phyloP scores from a whole-genome alignment of 805 yeast species.

The Saturnispora serradocipensis region DNA sequence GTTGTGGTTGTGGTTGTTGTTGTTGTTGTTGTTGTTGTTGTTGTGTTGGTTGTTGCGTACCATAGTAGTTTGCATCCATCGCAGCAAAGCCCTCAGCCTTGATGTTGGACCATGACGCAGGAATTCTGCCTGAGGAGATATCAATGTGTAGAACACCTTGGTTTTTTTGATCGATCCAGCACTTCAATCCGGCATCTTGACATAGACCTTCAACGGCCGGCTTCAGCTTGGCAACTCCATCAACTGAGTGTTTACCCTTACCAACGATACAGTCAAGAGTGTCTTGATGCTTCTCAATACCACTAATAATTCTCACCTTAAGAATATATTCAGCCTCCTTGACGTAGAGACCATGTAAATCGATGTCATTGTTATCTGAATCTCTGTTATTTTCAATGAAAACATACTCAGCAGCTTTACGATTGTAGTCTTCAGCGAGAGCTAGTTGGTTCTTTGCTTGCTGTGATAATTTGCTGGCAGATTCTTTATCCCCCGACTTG shows the following conservation, averaged over 20 bases:
- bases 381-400: slow-evolving; percentile 84
- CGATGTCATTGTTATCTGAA: slow-evolving; percentile 78
- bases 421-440: slow-evolving; percentile 61
- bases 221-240: slow-evolving; percentile 77
- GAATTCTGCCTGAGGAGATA: slow-evolving; percentile 40
- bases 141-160: slow-evolving; percentile 74
- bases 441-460: slow-evolving; percentile 50
- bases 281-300: slow-evolving; percentile 47
- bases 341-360: slow-evolving; percentile 84
- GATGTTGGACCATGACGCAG: slow-evolving; percentile 27
- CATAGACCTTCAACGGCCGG: slow-evolving; percentile 85
- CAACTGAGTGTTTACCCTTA: slow-evolving; percentile 76
- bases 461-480: slow-evolving; percentile 66
- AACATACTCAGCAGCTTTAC: slow-evolving; percentile 82
- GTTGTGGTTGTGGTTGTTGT: slow-evolving; percentile 17
- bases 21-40: slow-evolving; percentile 13
- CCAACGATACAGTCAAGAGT: slow-evolving; percentile 82
- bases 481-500: slow-evolving; percentile 58
- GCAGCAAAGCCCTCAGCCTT: slow-evolving; percentile 27
- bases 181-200: slow-evolving; percentile 49
- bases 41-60: slow-evolving; percentile 10
- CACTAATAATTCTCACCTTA: slow-evolving; percentile 63
- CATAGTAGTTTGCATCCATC: slow-evolving; percentile 22
- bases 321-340: slow-evolving; percentile 78
- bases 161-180: slow-evolving; percentile 59